Percentiles rank a stretch among this genome's conserved stretches.
Evolutionary conservation across 2,329 filamentous ascomycete genomes (phyloP).

Genomic region (Aspergillus latus): DNA sequence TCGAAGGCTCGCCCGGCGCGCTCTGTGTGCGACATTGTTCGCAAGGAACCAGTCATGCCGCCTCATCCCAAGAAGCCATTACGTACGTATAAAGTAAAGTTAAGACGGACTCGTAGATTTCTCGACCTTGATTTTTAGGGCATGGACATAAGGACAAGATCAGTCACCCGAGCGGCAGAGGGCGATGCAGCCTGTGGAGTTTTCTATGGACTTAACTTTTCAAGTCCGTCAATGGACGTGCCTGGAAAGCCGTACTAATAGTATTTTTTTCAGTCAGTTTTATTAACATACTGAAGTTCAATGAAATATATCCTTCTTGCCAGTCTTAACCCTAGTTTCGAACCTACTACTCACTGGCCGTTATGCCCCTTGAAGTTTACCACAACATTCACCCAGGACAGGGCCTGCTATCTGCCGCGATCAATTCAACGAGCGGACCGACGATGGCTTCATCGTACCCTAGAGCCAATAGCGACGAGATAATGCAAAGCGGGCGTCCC

Average conservation of each 20-base stretch:
- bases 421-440: conserved; percentile 28
- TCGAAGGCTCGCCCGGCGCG: conserved; percentile 47
- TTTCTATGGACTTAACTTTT: conserved; percentile 40
- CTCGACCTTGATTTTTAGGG: conserved; percentile 28
- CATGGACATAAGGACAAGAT: conserved; percentile 19
- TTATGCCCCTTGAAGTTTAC: neutral
- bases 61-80: neutral
- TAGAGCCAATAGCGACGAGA: conserved; percentile 25
- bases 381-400: no score
- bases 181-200: conserved; percentile 45
- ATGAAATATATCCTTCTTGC: neutral
- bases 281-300: no score
- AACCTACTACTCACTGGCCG: no score
- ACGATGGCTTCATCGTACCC: conserved; percentile 28
- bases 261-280: no score
- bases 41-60: neutral
- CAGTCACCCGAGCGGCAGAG: conserved; percentile 27
- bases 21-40: conserved; percentile 19
- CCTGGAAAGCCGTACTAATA: neutral
- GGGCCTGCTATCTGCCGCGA: neutral
- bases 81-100: conserved; percentile 39
- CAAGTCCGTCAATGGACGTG: neutral
- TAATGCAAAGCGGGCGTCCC: conserved; percentile 18
- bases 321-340: neutral
- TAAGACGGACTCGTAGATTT: conserved; percentile 42